Evolutionary conservation across 768 basidiomycete genomes (phyloP).

Genomic region (Paxillus involutus): DNA sequence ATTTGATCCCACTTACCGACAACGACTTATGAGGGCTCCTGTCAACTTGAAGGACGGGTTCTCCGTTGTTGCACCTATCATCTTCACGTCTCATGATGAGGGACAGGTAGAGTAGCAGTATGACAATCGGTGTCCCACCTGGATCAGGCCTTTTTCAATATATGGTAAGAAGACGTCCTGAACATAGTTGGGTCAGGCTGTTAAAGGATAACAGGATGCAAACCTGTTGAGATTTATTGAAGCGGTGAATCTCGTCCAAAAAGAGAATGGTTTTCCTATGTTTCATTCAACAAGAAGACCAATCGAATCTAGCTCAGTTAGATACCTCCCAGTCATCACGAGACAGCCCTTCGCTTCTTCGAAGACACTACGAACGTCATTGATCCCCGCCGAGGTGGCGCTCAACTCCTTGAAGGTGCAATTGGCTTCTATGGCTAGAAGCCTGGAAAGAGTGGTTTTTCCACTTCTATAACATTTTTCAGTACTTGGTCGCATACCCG

Average conservation of each 20-base stretch:
- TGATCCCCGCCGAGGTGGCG: constrained; percentile 67
- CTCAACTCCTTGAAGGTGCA: constrained; percentile 74
- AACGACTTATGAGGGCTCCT: constrained; percentile 70
- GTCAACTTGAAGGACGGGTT: constrained; percentile 87
- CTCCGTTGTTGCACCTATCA: constrained; percentile 86
- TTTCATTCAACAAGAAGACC: constrained; percentile 4
- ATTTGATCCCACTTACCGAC: constrained; percentile 50
- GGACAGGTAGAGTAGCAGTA: neutral
- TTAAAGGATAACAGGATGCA: neutral
- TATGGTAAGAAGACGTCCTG: constrained; percentile 82
- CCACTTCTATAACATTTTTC: constrained; percentile 46
- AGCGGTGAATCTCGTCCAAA: constrained; percentile 83
- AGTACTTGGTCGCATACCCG: neutral
- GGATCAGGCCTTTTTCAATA: constrained; percentile 75
- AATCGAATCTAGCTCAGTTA: neutral
- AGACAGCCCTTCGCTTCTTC: constrained; percentile 73
- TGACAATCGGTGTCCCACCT: constrained; percentile 34
- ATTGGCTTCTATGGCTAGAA: constrained; percentile 60
- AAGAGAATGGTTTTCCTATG: constrained; percentile 71
- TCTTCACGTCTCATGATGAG: constrained; percentile 29
- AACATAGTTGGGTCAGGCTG: constrained; percentile 9
- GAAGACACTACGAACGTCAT: constrained; percentile 70
- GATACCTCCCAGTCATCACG: constrained; percentile 62
- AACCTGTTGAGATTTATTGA: constrained; percentile 71
- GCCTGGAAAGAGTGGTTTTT: constrained; percentile 73